Percentiles rank a stretch among this genome's conserved stretches.
Evolutionary conservation across 106 monocot genomes (phyloP).

Genomic region (Dendrobium nobile): DNA sequence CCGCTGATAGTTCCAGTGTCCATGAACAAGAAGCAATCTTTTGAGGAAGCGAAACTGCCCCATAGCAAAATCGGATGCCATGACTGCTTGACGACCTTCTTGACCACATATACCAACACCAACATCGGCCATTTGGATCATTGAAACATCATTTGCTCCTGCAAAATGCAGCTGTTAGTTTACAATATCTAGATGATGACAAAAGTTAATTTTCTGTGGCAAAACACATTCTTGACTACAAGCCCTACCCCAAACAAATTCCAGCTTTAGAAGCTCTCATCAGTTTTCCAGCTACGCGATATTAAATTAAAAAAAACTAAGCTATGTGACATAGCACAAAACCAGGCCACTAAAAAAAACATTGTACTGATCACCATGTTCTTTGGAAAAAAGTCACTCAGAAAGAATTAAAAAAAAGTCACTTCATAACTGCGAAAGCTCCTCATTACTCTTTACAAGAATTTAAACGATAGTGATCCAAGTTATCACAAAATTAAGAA

Average conservation of each 20-base stretch:
- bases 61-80: conserved; percentile 99
- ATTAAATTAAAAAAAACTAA: neutral
- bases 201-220: neutral
- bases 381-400: neutral
- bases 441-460: neutral
- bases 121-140: conserved; percentile 99
- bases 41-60: conserved; percentile 94
- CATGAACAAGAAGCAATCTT: conserved; percentile 95
- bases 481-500: neutral
- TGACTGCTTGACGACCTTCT: conserved; percentile 98
- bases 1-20: conserved; percentile 98
- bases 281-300: neutral
- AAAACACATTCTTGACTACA: neutral
- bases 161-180: conserved; percentile 7
- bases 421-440: neutral
- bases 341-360: neutral
- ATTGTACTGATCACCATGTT: neutral
- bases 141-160: conserved; percentile 99
- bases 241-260: neutral
- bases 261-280: neutral
- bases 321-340: neutral
- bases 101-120: conserved; percentile 94
- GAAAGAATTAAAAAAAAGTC: neutral
- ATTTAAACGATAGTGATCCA: neutral
- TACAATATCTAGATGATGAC: neutral